These are phyloP conservation scores for Alternaria ethzedia DNA, from an alignment of 2,329 filamentous ascomycete species.

Conservation along the genomic window DNA sequence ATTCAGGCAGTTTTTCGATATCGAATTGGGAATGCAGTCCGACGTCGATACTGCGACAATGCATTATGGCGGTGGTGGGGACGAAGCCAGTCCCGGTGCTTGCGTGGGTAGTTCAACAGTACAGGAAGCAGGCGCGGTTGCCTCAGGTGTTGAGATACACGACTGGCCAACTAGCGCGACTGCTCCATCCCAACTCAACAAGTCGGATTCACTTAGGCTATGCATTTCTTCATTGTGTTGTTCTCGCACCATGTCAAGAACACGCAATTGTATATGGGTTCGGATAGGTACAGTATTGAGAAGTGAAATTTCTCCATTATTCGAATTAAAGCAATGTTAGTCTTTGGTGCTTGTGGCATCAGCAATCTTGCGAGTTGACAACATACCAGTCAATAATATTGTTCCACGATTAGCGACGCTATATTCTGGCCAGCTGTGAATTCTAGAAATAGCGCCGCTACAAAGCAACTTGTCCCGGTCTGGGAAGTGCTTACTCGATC, in stretches of 20 bases:
- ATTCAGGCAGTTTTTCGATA: conserved; percentile 49
- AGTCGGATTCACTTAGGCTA: not conserved
- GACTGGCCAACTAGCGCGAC: not conserved
- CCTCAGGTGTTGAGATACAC: not conserved
- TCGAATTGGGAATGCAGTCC: conserved; percentile 52
- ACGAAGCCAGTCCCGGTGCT: not conserved
- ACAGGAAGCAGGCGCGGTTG: not conserved
- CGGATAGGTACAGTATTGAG: not conserved
- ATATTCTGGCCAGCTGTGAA: not conserved
- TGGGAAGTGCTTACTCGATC: too few relatives aligned
- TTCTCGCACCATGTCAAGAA: not conserved
- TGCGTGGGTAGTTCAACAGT: not conserved
- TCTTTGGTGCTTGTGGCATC: not conserved
- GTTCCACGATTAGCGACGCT: not conserved
- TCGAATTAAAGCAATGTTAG: not conserved
- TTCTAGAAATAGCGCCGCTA: not conserved
- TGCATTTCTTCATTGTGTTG: not conserved
- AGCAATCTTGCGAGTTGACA: not conserved
- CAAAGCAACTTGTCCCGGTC: not conserved
- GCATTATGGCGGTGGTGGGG: conserved; percentile 24
- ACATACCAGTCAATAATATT: not conserved
- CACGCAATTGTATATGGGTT: not conserved
- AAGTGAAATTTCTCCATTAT: not conserved
- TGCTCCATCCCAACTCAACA: not conserved
- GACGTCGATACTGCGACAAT: conserved; percentile 48